A percentile compares a stretch with the other conserved stretches of the same genome.
Conservation (phyloP, 2,329 filamentous ascomycete genomes). For the Aspergillus awamori region DNA sequence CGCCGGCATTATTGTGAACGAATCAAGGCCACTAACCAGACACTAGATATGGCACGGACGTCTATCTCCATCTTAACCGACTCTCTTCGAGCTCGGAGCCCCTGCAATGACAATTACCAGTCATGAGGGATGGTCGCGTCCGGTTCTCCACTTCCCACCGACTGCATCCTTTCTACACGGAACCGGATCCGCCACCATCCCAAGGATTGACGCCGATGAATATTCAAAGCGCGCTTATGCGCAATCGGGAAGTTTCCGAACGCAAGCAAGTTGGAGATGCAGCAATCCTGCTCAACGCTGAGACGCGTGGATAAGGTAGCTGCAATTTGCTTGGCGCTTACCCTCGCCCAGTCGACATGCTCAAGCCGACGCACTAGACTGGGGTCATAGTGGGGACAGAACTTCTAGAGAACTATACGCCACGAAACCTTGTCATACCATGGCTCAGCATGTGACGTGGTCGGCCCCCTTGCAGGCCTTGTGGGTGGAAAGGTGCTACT, state of each 20-base stretch:
- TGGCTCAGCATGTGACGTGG: neutral
- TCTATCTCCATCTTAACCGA: constrained; percentile 96
- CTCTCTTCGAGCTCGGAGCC: constrained; percentile 95
- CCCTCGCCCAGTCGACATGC: neutral
- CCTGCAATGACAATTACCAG: constrained; percentile 87
- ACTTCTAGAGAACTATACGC: no score
- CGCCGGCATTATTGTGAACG: no score
- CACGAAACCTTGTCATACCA: neutral
- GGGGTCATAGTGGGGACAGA: neutral
- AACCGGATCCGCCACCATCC: constrained; percentile 41
- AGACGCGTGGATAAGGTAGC: constrained; percentile 30
- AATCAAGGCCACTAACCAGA: constrained; percentile 16
- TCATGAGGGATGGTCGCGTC: constrained; percentile 74
- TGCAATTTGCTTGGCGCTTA: neutral
- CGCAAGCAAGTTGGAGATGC: constrained; percentile 88
- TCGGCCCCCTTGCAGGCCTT: neutral
- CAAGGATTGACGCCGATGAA: constrained; percentile 57
- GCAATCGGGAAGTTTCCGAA: constrained; percentile 75
- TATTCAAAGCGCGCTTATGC: constrained; percentile 65
- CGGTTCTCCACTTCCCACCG: constrained; percentile 45
- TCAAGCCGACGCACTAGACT: neutral
- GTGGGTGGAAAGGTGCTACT: neutral
- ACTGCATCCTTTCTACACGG: constrained; percentile 43
- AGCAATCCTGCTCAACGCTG: constrained; percentile 71
- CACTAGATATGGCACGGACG: constrained; percentile 89